Conservation (phyloP, 2,329 filamentous ascomycete genomes). For the Phaeophleospora eucalypticola region DNA sequence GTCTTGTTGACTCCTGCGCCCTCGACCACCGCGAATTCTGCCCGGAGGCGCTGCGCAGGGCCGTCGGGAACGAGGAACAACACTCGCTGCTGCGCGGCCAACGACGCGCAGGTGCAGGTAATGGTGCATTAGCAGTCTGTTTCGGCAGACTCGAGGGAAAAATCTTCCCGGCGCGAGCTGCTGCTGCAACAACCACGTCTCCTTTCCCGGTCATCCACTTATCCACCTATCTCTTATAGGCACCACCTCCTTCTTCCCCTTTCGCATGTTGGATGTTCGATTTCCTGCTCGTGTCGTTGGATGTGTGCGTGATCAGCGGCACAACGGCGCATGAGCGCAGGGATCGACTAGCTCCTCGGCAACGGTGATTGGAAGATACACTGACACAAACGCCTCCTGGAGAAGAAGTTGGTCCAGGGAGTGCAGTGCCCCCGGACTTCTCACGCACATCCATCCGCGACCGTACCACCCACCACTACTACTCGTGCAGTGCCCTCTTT, state of each 20-base stretch:
- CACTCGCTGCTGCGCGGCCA: neutral
- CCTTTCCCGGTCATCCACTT: neutral
- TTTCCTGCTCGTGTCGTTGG: neutral
- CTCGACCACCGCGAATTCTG: no score
- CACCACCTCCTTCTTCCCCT: neutral
- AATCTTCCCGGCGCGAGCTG: neutral
- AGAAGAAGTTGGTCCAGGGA: neutral
- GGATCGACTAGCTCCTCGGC: constrained; percentile 2
- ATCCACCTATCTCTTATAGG: neutral
- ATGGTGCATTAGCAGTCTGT: constrained; percentile 3
- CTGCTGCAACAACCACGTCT: neutral
- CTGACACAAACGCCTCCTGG: constrained; percentile 1
- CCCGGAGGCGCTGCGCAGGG: neutral
- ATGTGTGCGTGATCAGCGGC: neutral
- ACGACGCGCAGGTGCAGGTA: constrained; percentile 1
- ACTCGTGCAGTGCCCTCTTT: neutral
- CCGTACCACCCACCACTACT: neutral
- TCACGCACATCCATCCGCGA: neutral
- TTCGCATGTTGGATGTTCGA: neutral
- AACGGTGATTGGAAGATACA: constrained; percentile 8
- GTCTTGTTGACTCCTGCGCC: no score
- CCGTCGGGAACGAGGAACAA: neutral
- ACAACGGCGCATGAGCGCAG: constrained; percentile 9
- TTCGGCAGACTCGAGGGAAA: neutral
- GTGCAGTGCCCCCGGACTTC: neutral